These are phyloP conservation scores for Wickerhamomyces queroliae DNA, from an alignment of 805 yeast species.

Conservation along the genomic window DNA sequence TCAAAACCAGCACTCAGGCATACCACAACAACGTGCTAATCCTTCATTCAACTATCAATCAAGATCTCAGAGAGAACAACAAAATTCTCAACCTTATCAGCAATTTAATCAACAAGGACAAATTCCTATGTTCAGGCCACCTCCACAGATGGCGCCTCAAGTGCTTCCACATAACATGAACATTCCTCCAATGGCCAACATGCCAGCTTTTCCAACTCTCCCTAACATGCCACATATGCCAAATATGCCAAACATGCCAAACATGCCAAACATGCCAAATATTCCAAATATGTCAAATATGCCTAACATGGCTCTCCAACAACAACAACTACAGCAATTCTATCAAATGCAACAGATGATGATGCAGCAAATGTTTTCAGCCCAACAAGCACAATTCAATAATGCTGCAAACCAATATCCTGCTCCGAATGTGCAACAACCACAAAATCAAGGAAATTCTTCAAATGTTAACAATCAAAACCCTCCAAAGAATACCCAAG, in stretches of 20 bases:
- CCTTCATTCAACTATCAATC: slow-evolving; percentile 11
- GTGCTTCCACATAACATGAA: too few species aligned
- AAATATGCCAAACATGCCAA: too few species aligned
- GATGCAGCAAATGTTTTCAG: slow-evolving; percentile 20
- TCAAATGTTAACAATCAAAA: slow-evolving; percentile 2
- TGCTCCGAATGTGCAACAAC: neutral
- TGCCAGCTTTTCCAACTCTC: too few species aligned
- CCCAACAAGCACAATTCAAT: slow-evolving; percentile 3
- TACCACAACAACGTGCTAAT: neutral
- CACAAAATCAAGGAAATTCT: neutral
- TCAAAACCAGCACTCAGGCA: neutral
- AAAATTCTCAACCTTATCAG: slow-evolving; percentile 10
- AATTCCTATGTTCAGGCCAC: slow-evolving; percentile 9
- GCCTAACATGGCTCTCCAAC: slow-evolving; percentile 5
- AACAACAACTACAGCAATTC: slow-evolving; percentile 20
- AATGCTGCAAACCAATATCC: neutral
- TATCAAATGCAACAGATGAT: slow-evolving; percentile 23
- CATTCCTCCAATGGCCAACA: too few species aligned
- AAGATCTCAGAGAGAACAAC: slow-evolving; percentile 21
- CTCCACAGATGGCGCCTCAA: slow-evolving; percentile 7
- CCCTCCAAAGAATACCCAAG: slow-evolving; percentile 23
- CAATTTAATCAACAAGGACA: slow-evolving; percentile 15
- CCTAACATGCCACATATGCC: too few species aligned
- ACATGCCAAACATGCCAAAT: too few species aligned
- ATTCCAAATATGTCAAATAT: too few species aligned